These are phyloP conservation scores for Clohesyomyces aquaticus DNA, from an alignment of 495 filamentous ascomycete genomes.

Conservation along the genomic window DNA sequence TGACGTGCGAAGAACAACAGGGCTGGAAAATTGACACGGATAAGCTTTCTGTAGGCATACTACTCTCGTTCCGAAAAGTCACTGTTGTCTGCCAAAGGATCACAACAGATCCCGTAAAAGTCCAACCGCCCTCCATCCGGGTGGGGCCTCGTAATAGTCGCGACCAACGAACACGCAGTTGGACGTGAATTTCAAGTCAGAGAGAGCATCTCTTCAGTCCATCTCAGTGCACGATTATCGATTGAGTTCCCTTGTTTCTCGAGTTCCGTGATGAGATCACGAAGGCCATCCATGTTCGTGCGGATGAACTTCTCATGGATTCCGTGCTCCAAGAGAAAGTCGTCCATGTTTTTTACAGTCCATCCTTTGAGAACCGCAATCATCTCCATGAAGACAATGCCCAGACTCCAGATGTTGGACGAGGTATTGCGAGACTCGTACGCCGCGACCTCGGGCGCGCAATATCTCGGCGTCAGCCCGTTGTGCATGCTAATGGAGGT, in stretches of 20 bases:
- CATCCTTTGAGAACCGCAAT: slow-evolving; percentile 43
- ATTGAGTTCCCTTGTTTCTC: slow-evolving; percentile 10
- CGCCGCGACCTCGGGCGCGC: slow-evolving; percentile 45
- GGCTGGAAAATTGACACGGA: too few species aligned
- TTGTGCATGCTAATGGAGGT: slow-evolving; percentile 38
- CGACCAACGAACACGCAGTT: slow-evolving; percentile 24
- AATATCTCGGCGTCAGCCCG: slow-evolving; percentile 40
- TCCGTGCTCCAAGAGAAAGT: slow-evolving; percentile 24
- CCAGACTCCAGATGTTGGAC: slow-evolving; percentile 52
- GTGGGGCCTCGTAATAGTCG: slow-evolving; percentile 16
- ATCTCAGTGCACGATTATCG: slow-evolving; percentile 23
- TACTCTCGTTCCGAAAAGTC: too few species aligned
- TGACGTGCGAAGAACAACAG: too few species aligned
- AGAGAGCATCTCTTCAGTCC: slow-evolving; percentile 22
- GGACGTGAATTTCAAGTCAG: slow-evolving; percentile 17
- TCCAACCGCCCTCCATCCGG: neutral
- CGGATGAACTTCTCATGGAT: slow-evolving; percentile 17
- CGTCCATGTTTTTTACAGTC: slow-evolving; percentile 17
- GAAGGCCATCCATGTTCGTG: slow-evolving; percentile 12
- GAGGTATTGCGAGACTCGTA: slow-evolving; percentile 38
- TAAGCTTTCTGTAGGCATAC: too few species aligned
- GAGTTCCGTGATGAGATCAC: slow-evolving; percentile 14
- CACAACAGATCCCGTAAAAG: slow-evolving; percentile 29
- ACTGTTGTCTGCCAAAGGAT: slow-evolving; percentile 14
- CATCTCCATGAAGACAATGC: slow-evolving; percentile 53